These are phyloP conservation scores for Starmerella floris DNA, from an alignment of 805 yeast species.

Conservation along the genomic window DNA sequence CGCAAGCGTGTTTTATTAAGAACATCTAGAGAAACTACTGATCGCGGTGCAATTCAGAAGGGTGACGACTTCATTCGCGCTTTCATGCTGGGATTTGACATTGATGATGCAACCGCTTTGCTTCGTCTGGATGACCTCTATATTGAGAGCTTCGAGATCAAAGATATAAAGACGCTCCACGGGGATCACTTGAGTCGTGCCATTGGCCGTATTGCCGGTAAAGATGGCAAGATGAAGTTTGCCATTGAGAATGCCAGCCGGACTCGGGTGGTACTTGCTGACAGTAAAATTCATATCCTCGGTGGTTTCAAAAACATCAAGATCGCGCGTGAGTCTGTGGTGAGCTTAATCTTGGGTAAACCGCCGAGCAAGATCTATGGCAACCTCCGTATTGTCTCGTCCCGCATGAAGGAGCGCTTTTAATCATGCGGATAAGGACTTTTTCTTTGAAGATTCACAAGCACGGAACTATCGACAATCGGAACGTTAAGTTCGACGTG, in stretches of 20 bases:
- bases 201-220: slow-evolving; percentile 98
- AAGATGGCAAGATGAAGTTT: slow-evolving; percentile 96
- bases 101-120: slow-evolving; percentile 92
- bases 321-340: slow-evolving; percentile 97
- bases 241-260: slow-evolving; percentile 98
- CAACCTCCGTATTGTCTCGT: slow-evolving; percentile 89
- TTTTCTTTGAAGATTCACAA: neutral
- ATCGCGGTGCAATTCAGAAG: slow-evolving; percentile 88
- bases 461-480: too few species aligned
- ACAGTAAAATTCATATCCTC: slow-evolving; percentile 85
- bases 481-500: too few species aligned
- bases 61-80: slow-evolving; percentile 97
- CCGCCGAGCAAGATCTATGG: slow-evolving; percentile 99
- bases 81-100: slow-evolving; percentile 88
- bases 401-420: slow-evolving; percentile 92
- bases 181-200: slow-evolving; percentile 98
- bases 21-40: slow-evolving; percentile 71
- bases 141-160: slow-evolving; percentile 92
- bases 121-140: slow-evolving; percentile 89
- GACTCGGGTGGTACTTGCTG: slow-evolving; percentile 95
- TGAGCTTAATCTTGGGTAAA: slow-evolving; percentile 84
- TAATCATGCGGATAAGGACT: too few species aligned
- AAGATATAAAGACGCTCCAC: slow-evolving; percentile 86
- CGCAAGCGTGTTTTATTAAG: slow-evolving; percentile 71
- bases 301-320: slow-evolving; percentile 96